Evolutionary conservation across 1,284 basidiomycete genomes (phyloP), one percentile per base, ranked within the genome.

Genomic region (Trichosporon sp.): DNA sequence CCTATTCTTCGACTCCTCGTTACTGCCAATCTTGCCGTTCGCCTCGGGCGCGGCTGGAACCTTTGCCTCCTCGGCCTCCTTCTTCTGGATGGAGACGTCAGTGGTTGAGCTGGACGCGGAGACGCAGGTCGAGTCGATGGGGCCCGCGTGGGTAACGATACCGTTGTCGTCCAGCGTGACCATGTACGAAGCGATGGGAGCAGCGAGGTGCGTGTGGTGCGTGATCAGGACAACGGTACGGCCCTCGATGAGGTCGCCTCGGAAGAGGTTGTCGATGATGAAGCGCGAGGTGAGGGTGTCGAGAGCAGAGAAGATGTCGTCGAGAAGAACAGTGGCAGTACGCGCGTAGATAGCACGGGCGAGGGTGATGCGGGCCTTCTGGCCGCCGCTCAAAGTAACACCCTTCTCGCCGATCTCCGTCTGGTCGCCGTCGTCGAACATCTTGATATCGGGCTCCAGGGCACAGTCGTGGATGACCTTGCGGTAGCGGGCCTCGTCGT

Each of bases 161-260:
- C 87, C 73, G 80, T 66, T 88, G 72, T 89, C 87, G 13, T 83
- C 76, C 34, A 92, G 77, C 3, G 86, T 86, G 27, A 91, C 86
- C 13, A 90, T 86, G 77, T 87, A 89, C 60, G 87, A 85, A 12
- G 90, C 88, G 29, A 90, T 83, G 2, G 89, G 87, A 25, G 85
- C 85, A n/a, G 86, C 85, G 77, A 92, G 86, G 2, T 87, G 87
- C 29, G 91, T 85, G 74, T 92, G 91, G 80, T 92, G 91, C 0
- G 90, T 91, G 69, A 91, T 89, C 6, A 93, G 84, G 25, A 93
- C 80, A 47, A 92, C 83, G 0, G 91, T 93, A 60, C 91, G 86
- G 4, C 87, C 89, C 53, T 85, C 83, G 44, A 93, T 82, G 7
- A 93, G 83, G 70, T 90, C 88, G 3, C 91, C 90, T 56, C 83